A percentile compares a stretch with the other conserved stretches of the same genome.
These are phyloP conservation scores for Pythium plurisporium DNA, from an alignment of 352 stramenopile genomes.

Conservation along the genomic window DNA sequence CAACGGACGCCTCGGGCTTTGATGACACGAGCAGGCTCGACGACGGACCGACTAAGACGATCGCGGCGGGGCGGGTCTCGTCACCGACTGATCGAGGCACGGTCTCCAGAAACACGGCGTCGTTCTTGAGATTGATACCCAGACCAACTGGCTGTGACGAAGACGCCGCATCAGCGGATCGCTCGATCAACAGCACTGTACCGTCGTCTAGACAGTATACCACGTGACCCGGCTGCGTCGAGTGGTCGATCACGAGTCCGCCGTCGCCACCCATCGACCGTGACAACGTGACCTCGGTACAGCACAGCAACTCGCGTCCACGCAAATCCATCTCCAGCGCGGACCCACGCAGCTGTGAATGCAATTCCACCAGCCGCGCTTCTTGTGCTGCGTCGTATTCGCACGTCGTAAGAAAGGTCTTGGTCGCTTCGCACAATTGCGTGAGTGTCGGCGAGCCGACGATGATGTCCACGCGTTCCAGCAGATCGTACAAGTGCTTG, in stretches of 20 bases:
- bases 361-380: not conserved
- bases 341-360: not conserved
- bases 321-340: constrained; percentile 3
- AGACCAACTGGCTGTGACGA: not conserved
- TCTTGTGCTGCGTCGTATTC: not conserved
- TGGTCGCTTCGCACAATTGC: not conserved
- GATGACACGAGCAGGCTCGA: constrained; percentile 1
- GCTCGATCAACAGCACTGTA: not conserved
- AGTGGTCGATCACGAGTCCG: not conserved
- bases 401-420: not conserved
- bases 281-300: not conserved
- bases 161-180: not conserved
- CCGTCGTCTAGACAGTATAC: constrained; percentile 15
- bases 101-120: constrained; percentile 37
- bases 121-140: constrained; percentile 32
- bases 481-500: not conserved
- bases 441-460: not conserved
- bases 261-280: not conserved
- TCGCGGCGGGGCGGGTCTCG: constrained; percentile 8
- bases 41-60: not conserved
- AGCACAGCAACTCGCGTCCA: not conserved
- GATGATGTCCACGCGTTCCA: constrained; percentile 3
- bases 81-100: constrained; percentile 11
- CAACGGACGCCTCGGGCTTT: not conserved
- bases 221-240: not conserved